phyloP scores from a whole-genome alignment of 78 protist genomes.

The Polysphondylium violaceum region DNA sequence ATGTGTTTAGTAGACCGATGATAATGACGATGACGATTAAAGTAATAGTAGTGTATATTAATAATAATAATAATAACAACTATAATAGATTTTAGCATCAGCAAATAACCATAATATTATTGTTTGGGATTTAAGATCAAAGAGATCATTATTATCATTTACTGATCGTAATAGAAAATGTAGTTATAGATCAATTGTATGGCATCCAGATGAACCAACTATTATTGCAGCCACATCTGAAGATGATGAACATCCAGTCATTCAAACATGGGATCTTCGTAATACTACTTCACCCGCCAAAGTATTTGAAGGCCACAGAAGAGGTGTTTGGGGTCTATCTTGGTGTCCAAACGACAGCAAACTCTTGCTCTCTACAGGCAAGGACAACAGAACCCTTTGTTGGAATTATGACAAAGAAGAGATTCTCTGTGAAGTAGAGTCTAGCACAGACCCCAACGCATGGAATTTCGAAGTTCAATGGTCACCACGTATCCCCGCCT shows the following conservation, averaged over 20 bases:
- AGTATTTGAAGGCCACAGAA: constrained; percentile 86
- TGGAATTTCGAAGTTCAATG: constrained; percentile 96
- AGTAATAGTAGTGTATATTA: neutral
- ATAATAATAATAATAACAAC: neutral
- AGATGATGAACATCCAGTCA: constrained; percentile 90
- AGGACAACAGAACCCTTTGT: constrained; percentile 93
- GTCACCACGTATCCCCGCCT: constrained; percentile 89
- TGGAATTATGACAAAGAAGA: constrained; percentile 92
- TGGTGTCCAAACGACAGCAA: constrained; percentile 93
- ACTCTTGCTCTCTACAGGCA: constrained; percentile 88
- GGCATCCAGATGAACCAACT: constrained; percentile 94
- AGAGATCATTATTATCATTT: constrained; percentile 82
- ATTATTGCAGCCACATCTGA: constrained; percentile 92
- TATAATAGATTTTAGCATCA: constrained; percentile 88
- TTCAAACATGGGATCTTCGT: constrained; percentile 96
- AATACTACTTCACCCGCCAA: constrained; percentile 87
- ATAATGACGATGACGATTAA: neutral
- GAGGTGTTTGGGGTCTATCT: constrained; percentile 91
- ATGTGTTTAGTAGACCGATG: no score
- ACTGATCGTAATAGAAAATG: constrained; percentile 53
- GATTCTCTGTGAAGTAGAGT: constrained; percentile 80
- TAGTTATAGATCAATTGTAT: constrained; percentile 85
- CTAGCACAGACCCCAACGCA: constrained; percentile 4
- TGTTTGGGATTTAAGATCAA: constrained; percentile 92
- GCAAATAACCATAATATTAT: constrained; percentile 84